Percentiles rank a stretch among this genome's conserved stretches.
Evolutionary conservation across 257 asterid genomes (phyloP).

Genomic region (Forsythia viridissima): DNA sequence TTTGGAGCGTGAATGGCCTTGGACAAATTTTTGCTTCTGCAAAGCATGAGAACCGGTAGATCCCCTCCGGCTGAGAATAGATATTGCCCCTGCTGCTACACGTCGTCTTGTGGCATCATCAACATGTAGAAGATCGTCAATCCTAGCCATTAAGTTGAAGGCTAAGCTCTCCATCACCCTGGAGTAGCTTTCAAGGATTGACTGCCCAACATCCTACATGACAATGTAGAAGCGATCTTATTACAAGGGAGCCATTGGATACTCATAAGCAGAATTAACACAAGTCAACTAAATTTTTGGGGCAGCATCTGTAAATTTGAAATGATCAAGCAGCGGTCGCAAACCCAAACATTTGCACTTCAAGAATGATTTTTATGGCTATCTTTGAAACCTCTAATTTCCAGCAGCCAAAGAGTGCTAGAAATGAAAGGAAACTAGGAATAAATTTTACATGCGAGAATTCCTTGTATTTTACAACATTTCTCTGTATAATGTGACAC

Average conservation of each 20-base stretch:
- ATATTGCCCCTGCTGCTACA: constrained; percentile 48
- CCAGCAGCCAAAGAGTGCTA: neutral
- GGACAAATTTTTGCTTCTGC: constrained; percentile 42
- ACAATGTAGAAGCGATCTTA: constrained; percentile 1
- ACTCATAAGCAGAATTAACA: neutral
- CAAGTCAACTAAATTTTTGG: neutral
- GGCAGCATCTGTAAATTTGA: neutral
- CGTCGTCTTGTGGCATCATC: constrained; percentile 84
- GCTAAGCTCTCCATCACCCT: constrained; percentile 93
- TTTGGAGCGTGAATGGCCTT: constrained; percentile 46
- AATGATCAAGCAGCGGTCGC: neutral
- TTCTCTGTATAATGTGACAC: neutral
- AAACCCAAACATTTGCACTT: neutral
- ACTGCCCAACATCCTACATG: constrained; percentile 83
- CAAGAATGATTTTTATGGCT: neutral
- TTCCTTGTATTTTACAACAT: neutral
- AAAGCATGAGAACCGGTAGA: constrained; percentile 30
- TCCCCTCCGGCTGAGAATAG: constrained; percentile 37
- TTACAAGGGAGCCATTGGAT: neutral
- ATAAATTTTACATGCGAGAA: neutral
- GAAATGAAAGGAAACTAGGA: neutral
- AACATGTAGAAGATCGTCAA: constrained; percentile 76
- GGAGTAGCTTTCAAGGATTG: constrained; percentile 97
- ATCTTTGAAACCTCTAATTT: neutral
- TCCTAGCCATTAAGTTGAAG: constrained; percentile 73